Conservation (phyloP, 768 basidiomycete genomes). For the Pholiota microspora region DNA sequence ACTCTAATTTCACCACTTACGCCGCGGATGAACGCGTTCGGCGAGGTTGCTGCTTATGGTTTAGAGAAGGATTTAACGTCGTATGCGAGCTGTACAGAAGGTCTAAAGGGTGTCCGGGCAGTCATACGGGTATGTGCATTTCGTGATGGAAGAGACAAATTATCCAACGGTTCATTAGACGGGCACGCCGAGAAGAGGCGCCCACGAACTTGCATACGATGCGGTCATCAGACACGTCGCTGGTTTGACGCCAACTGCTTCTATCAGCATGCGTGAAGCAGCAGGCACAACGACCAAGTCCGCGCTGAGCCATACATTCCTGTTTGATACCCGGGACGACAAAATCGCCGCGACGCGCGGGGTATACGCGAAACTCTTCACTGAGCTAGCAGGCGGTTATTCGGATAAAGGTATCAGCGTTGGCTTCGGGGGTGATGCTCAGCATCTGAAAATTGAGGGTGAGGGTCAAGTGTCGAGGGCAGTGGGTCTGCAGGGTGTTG, state of each 20-base stretch:
- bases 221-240: constrained; percentile 75
- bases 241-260: constrained; percentile 70
- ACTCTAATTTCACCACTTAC: constrained; percentile 62
- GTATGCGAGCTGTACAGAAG: constrained; percentile 72
- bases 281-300: constrained; percentile 85
- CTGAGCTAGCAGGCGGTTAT: constrained; percentile 64
- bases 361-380: constrained; percentile 55
- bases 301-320: constrained; percentile 74
- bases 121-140: constrained; percentile 59
- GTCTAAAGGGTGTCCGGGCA: constrained; percentile 61
- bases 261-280: constrained; percentile 80
- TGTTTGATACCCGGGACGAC: constrained; percentile 76
- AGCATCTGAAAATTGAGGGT: constrained; percentile 71
- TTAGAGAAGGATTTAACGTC: constrained; percentile 78
- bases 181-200: constrained; percentile 35
- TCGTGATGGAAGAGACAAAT: not conserved
- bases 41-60: constrained; percentile 69
- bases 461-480: constrained; percentile 63
- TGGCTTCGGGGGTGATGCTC: constrained; percentile 69
- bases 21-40: constrained; percentile 59
- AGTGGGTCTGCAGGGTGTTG: constrained; percentile 50
- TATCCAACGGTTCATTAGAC: constrained; percentile 26
- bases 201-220: constrained; percentile 86
- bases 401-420: not conserved
- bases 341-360: constrained; percentile 62